A percentile compares a stretch with the other conserved stretches of the same genome.
phyloP scores from a whole-genome alignment of 2,329 filamentous ascomycete genomes.

The Phaeoacremonium minimum region DNA sequence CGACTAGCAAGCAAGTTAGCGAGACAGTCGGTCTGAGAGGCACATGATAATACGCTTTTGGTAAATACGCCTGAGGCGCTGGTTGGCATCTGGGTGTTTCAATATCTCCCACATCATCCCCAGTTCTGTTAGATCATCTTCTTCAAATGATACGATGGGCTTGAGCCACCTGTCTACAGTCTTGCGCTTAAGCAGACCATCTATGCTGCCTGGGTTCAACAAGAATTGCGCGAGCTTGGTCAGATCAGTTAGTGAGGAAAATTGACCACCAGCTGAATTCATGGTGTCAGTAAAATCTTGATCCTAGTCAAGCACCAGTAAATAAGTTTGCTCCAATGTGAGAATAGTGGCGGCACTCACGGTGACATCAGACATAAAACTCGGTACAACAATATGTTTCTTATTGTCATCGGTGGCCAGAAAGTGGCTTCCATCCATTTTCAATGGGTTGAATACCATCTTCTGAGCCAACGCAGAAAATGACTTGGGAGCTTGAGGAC shows the following conservation, averaged over 20 bases:
- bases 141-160: not conserved
- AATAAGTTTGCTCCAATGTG: not conserved
- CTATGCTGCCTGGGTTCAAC: not conserved
- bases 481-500: not conserved
- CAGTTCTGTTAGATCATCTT: not conserved
- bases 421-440: not conserved
- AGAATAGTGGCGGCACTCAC: too few relatives aligned
- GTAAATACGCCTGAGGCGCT: not conserved
- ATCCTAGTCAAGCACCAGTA: not conserved
- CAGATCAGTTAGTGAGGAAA: not conserved
- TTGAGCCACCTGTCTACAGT: not conserved
- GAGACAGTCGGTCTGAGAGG: not conserved
- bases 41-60: not conserved
- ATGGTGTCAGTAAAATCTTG: not conserved
- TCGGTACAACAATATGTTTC: not conserved
- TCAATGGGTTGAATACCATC: not conserved
- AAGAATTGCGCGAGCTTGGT: not conserved
- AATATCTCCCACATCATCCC: not conserved
- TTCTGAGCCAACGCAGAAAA: not conserved
- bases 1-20: not conserved
- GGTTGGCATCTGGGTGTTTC: not conserved
- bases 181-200: not conserved
- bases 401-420: not conserved
- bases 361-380: not conserved
- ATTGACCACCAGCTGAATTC: not conserved